These are phyloP conservation scores for Amanita exitialis DNA, from an alignment of 768 basidiomycete genomes.

Conservation along the genomic window DNA sequence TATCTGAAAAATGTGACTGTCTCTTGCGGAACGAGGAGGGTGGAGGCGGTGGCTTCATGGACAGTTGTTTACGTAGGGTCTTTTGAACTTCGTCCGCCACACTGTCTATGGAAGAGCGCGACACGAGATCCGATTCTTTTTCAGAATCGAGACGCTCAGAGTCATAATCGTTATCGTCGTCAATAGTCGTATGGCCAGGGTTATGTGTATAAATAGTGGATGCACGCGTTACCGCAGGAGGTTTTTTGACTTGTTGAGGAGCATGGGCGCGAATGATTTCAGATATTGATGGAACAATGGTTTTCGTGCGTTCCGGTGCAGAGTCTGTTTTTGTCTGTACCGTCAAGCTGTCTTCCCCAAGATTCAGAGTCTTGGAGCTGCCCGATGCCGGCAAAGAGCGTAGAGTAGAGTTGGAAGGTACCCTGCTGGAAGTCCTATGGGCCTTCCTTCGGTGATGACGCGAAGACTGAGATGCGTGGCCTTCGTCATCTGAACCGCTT, in stretches of 20 bases:
- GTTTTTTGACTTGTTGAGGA: slow-evolving; percentile 43
- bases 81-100: slow-evolving; percentile 74
- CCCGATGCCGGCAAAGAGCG: slow-evolving; percentile 4
- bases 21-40: slow-evolving; percentile 36
- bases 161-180: slow-evolving; percentile 49
- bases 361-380: slow-evolving; percentile 7
- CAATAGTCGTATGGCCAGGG: slow-evolving; percentile 33
- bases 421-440: slow-evolving; percentile 20
- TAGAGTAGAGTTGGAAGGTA: slow-evolving; percentile 14
- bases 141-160: slow-evolving; percentile 35
- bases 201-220: slow-evolving; percentile 40
- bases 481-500: slow-evolving; percentile 46
- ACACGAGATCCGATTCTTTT: slow-evolving; percentile 56
- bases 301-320: slow-evolving; percentile 28
- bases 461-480: slow-evolving; percentile 15
- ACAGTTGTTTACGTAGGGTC: slow-evolving; percentile 53
- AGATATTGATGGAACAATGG: slow-evolving; percentile 69
- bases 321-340: slow-evolving; percentile 13
- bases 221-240: slow-evolving; percentile 34
- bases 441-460: slow-evolving; percentile 23
- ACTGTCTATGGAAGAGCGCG: slow-evolving; percentile 83
- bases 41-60: slow-evolving; percentile 26
- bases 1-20: slow-evolving; percentile 48
- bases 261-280: slow-evolving; percentile 81
- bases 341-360: slow-evolving; percentile 11